phyloP scores from a whole-genome alignment of 2,329 filamentous ascomycete species.

The Pyrenophora teres region DNA sequence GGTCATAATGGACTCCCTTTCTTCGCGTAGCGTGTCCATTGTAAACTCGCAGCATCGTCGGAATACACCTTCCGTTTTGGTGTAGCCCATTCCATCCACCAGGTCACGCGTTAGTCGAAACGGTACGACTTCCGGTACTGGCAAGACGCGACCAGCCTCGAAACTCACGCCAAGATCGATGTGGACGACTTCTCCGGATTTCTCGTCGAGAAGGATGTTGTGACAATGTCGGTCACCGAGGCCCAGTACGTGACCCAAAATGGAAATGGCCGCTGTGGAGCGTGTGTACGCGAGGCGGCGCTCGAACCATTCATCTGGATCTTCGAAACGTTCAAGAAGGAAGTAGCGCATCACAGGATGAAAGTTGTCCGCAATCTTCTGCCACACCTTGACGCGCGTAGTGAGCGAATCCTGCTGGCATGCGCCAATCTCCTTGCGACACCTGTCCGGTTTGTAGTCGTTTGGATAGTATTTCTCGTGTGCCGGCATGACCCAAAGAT shows the following conservation, averaged over 20 bases:
- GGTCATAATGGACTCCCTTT: slow-evolving; percentile 97
- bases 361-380: slow-evolving; percentile 78
- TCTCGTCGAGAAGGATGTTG: slow-evolving; percentile 91
- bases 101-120: slow-evolving; percentile 94
- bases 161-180: slow-evolving; percentile 98
- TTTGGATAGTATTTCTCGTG: slow-evolving; percentile 85
- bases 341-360: slow-evolving; percentile 96
- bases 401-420: slow-evolving; percentile 73
- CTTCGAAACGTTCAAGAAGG: slow-evolving; percentile 91
- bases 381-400: slow-evolving; percentile 73
- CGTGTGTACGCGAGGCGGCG: slow-evolving; percentile 88
- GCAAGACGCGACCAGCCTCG: slow-evolving; percentile 92
- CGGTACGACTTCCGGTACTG: slow-evolving; percentile 92
- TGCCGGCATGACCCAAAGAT: slow-evolving; percentile 89
- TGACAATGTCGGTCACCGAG: slow-evolving; percentile 94
- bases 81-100: slow-evolving; percentile 95
- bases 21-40: slow-evolving; percentile 89
- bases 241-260: slow-evolving; percentile 89
- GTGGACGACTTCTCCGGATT: slow-evolving; percentile 91
- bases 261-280: slow-evolving; percentile 91
- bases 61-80: slow-evolving; percentile 93
- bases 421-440: slow-evolving; percentile 77
- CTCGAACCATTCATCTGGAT: slow-evolving; percentile 95
- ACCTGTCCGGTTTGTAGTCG: slow-evolving; percentile 76
- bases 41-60: slow-evolving; percentile 98